Base-by-base conservation (phyloP, 176 grass and related monocot species). In the Elaeis guineensis region DNA sequence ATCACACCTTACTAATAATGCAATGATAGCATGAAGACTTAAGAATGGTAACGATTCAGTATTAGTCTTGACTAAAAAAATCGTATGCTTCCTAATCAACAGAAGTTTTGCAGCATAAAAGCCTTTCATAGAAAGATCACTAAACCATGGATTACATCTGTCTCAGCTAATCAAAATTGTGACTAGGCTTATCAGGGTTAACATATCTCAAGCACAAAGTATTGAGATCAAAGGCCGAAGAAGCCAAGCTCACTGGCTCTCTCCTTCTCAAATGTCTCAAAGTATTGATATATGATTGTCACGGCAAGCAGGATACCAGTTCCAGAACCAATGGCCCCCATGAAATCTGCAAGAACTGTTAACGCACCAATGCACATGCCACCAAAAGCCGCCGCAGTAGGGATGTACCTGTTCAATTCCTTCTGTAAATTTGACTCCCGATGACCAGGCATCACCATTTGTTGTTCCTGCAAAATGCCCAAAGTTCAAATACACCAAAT, bases 401-500 rank as follows among this genome's bases (percentile, higher is more conserved):
- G 79, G 15, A 82, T 75, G 58, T 81, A 81, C 19, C 79, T 51
- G 55, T 82, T 81, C 70, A 81, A 21, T 56, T 81, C 71, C 64
- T 53, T 81, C 61, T 76, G 78, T 30, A 81, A 29, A 52, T 81
- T 81, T 17, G 70, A 81, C 52, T 81, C 78, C 3, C 72, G 49
- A 58, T 81, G 78, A 50, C 78, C 78, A 9, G 78, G 78, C 78
- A 81, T 81, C 52, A 81, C 78, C 78, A 81, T 81, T 81, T 81
- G 78, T 75, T 81, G 78, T 44, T 74, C 70, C 70, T 81, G 65
- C 16, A 28, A 6, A 25, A 49, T 50, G 32, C 14, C 11, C 35
- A 44, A 69, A 25, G 6, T 29, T 6, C 6, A n/a, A 6, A 18
- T n/a, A 16, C 16, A 59, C 35, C 9, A 14, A 12, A 0, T 2